Conservation (phyloP, 1,284 basidiomycete genomes). For the Melampsora larici-populina region DNA sequence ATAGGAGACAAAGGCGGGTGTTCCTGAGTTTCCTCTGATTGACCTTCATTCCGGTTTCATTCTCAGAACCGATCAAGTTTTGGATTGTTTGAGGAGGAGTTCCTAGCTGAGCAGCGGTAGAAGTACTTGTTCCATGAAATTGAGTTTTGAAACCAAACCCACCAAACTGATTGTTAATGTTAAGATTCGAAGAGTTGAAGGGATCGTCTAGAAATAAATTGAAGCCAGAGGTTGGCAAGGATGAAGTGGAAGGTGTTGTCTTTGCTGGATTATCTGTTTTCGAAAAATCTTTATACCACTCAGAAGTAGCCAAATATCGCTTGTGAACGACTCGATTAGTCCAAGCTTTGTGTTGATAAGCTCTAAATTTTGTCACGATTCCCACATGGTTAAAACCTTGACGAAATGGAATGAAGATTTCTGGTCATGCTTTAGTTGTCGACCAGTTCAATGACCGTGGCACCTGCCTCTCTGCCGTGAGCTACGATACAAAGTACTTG, state of each 20-base stretch:
- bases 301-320: slow-evolving; percentile 48
- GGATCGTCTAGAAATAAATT: slow-evolving; percentile 6
- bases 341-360: slow-evolving; percentile 46
- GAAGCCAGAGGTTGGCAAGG: slow-evolving; percentile 22
- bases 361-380: slow-evolving; percentile 58
- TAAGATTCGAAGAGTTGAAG: slow-evolving; percentile 1
- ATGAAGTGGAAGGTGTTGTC: slow-evolving; percentile 45
- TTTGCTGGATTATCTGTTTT: slow-evolving; percentile 28
- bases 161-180: not conserved
- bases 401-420: slow-evolving; percentile 83
- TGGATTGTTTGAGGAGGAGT: slow-evolving; percentile 1
- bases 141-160: slow-evolving; percentile 21
- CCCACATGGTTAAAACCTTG: slow-evolving; percentile 67
- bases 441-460: slow-evolving; percentile 74
- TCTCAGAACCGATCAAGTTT: not conserved
- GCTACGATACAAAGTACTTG: slow-evolving; percentile 79
- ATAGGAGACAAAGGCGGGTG: slow-evolving; percentile 44
- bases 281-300: slow-evolving; percentile 41
- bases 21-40: slow-evolving; percentile 14
- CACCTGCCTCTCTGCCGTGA: slow-evolving; percentile 69
- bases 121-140: slow-evolving; percentile 40
- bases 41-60: too few species aligned
- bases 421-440: slow-evolving; percentile 76
- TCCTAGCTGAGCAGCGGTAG: not conserved
- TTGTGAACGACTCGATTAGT: slow-evolving; percentile 52